Evolutionary conservation across 768 basidiomycete species (phyloP), one percentile per base, ranked within the genome.

Genomic region (Xerocomellus intermedius): DNA sequence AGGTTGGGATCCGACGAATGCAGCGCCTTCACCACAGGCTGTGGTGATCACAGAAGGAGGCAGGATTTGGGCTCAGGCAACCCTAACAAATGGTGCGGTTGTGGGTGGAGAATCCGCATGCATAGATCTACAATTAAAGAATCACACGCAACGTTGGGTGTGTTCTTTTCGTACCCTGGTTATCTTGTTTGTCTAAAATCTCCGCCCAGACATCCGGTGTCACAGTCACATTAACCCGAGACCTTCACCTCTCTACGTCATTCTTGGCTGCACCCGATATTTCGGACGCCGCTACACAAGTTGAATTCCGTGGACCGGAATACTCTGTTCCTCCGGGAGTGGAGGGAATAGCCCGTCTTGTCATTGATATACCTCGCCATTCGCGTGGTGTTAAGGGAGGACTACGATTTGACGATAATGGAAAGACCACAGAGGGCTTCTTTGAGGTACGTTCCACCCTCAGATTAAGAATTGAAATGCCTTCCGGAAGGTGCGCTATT

Each of bases 111-210:
- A 84, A 63, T 82, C 80, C 56, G 85, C 80, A 17, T 87, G 85
- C 64, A 75, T 93, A 41, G 86, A 91, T 63, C 70, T 94, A 50
- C 83, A 86, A 58, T 85, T 93, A 45, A 91, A 85, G 76, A 94
- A 94, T 63, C 86, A 91, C 66, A 88, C 90, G 2, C 73, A 74
- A 48, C 89, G 87, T 73, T 91, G 87, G 85, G 91, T 89, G 44
- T 55, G 69, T 63, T 22, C 32, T 36, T 41, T 50, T 26, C 51
- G 35, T 48, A 3, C 30, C 35, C 8, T 44, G 1, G 42, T 39
- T 46, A 42, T 32, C 49, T 32, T 53, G 6, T 47, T 55, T 38
- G 8, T 52, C 60, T 48, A 36, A 52, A 42, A 28, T n/a, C 8
- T 48, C 22, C 13, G 22, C 47, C 9, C 59, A 92, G 91, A 91